Evolutionary conservation across 202 grass and related monocot genomes (phyloP), one percentile per base, ranked within the genome.

Genomic region (Elaeis oleifera): DNA sequence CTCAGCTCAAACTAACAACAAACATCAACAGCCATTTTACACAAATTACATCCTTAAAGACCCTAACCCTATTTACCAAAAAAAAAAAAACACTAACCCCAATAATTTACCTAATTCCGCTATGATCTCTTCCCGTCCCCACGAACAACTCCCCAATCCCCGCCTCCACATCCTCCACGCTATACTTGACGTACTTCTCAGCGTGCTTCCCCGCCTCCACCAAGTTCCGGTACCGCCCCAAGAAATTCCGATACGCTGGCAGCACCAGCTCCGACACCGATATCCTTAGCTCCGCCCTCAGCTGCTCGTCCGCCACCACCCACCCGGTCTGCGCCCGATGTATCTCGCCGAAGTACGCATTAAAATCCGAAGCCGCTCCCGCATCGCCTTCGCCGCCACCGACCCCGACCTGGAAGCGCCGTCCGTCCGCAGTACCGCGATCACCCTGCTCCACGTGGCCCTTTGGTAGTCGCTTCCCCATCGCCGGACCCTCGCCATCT

Each of bases 131-230:
- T 44, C 11, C 36, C 8, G 36, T 44, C 9, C 36, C 65, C 28
- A 56, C 52, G 53, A 68, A 68, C 51, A 68, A 54, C 24, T 68
- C 65, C 16, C 36, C 16, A 28, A 68, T 68, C 27, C 5, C 56
- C 51, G 52, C 65, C 11, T 22, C 53, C 53, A 68, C 65, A 3
- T 68, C 65, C 52, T 68, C 65, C 9, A 3, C 18, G 13, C 27
- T 68, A 17, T 56, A 56, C 27, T 68, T 68, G 51, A 8, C 21
- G 27, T 68, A 18, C 24, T 28, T 36, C 2, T 16, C 53, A 1
- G 32, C 2, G 16, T 36, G 51, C 26, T 28, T 20, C 5, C 25
- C 17, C 6, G 26, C 9, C 18, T 68, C 18, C 2, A 7, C 51
- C 4, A 5, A 9, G 51, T 56, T 51, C 53, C 65, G 18, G 4